Evolutionary conservation across 305 asterid genomes (phyloP).

Genomic region (Plantago coronopus): DNA sequence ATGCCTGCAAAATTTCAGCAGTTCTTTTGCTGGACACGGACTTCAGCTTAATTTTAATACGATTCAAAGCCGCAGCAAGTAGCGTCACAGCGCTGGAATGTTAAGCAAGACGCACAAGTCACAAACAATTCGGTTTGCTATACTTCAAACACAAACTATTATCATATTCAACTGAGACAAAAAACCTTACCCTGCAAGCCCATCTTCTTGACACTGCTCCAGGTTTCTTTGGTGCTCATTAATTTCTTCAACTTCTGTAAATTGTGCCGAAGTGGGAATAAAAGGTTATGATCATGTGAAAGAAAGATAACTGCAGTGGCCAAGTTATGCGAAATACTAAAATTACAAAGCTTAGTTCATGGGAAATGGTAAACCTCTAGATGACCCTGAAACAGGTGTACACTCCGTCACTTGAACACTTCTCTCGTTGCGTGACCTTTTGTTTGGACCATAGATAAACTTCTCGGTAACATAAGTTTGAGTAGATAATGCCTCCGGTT

Average conservation of each 20-base stretch:
- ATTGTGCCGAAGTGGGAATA: conserved; percentile 22
- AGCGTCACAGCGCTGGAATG: conserved; percentile 65
- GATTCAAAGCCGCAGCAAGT: conserved; percentile 58
- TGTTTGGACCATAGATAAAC: conserved; percentile 26
- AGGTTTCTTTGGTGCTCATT: conserved; percentile 35
- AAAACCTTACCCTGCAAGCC: conserved; percentile 51
- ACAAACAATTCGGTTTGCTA: conserved; percentile 15
- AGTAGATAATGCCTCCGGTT: conserved; percentile 38
- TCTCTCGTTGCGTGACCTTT: conserved; percentile 31
- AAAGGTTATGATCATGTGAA: conserved; percentile 16
- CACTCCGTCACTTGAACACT: conserved; percentile 37
- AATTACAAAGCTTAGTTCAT: conserved; percentile 6
- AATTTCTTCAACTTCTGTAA: conserved; percentile 45
- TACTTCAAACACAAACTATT: conserved; percentile 19
- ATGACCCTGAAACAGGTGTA: conserved; percentile 37
- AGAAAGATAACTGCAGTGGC: conserved; percentile 15
- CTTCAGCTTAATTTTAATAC: conserved; percentile 64
- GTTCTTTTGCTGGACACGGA: conserved; percentile 53
- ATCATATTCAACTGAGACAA: conserved; percentile 24
- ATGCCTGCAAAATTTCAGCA: conserved; percentile 66
- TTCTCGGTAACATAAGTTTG: conserved; percentile 31
- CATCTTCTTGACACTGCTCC: conserved; percentile 54
- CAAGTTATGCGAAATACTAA: not conserved
- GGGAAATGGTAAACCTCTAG: conserved; percentile 39
- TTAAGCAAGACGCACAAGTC: conserved; percentile 21